A percentile compares a stretch with the other conserved stretches of the same genome.
Evolutionary conservation across 805 yeast species (phyloP).

Genomic region (Saccharomyces jurei): DNA sequence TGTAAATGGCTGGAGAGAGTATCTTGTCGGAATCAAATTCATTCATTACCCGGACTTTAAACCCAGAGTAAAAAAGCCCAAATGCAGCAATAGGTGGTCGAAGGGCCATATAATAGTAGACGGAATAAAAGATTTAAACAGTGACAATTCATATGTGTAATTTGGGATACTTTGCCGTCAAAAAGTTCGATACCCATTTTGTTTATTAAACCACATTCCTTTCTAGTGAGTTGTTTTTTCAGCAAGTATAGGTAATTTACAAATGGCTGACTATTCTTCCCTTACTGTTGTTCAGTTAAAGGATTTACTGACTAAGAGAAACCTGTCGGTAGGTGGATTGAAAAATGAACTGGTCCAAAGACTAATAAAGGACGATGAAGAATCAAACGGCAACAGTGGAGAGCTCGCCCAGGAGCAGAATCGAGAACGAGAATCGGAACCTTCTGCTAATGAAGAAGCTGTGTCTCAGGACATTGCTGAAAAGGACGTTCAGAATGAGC

Average conservation of each 20-base stretch:
- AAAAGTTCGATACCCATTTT: not conserved
- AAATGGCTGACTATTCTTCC: conserved; percentile 50
- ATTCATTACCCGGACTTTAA: not conserved
- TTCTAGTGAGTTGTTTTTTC: not conserved
- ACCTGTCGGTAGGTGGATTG: conserved; percentile 65
- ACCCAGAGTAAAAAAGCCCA: not conserved
- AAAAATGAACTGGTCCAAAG: conserved; percentile 70
- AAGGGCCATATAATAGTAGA: not conserved
- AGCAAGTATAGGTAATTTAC: not conserved
- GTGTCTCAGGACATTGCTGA: not conserved
- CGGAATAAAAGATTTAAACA: not conserved
- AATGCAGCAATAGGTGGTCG: not conserved
- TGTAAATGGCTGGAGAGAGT: no score
- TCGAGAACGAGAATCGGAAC: conserved; percentile 1
- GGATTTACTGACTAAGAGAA: conserved; percentile 59
- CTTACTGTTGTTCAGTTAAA: conserved; percentile 79
- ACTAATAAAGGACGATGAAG: conserved; percentile 24
- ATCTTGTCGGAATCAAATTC: no score
- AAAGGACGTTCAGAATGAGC: not conserved
- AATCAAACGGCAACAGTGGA: not conserved
- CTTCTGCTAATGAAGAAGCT: conserved; percentile 4
- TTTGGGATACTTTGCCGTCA: not conserved
- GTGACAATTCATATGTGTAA: not conserved
- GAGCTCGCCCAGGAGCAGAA: conserved; percentile 5
- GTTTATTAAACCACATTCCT: not conserved